Evolutionary conservation across 495 filamentous ascomycete genomes (phyloP).

Genomic region (Podospora bellae-mahoneyi): DNA sequence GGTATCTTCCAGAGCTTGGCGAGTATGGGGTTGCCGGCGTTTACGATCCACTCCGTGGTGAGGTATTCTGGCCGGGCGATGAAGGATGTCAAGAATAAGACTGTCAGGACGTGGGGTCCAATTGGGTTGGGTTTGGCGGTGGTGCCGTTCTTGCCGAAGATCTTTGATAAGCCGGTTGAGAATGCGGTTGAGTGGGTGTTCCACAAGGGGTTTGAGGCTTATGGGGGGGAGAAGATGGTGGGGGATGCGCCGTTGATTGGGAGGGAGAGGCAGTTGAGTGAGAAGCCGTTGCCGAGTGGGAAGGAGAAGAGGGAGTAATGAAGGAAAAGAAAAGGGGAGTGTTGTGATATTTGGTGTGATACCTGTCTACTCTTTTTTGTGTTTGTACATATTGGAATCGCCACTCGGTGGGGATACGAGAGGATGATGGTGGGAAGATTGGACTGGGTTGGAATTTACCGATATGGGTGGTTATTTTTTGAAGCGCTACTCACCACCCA

Average conservation of each 20-base stretch:
- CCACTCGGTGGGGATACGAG: neutral
- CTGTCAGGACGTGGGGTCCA: conserved; percentile 76
- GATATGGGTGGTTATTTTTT: neutral
- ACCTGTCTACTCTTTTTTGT: neutral
- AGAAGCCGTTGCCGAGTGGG: conserved; percentile 30
- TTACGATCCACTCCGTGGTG: conserved; percentile 92
- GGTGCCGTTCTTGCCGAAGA: conserved; percentile 81
- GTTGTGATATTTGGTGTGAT: conserved; percentile 2
- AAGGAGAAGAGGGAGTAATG: conserved; percentile 55
- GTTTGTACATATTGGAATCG: neutral
- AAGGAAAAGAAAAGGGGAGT: conserved; percentile 26
- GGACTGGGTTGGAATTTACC: neutral
- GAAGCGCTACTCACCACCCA: neutral
- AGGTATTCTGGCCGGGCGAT: conserved; percentile 78
- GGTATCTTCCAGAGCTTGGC: conserved; percentile 87
- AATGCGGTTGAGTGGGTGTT: conserved; percentile 85
- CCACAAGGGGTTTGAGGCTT: conserved; percentile 66
- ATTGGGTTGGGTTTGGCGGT: conserved; percentile 87
- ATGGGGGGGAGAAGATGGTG: conserved; percentile 61
- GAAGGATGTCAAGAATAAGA: conserved; percentile 71
- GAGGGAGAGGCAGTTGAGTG: conserved; percentile 51
- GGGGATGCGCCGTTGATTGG: conserved; percentile 51
- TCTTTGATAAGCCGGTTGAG: conserved; percentile 94
- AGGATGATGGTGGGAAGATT: no score
- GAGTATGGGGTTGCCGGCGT: conserved; percentile 89